Conservation (phyloP, 2,329 filamentous ascomycete genomes). For the Calonectria pauciramosa region DNA sequence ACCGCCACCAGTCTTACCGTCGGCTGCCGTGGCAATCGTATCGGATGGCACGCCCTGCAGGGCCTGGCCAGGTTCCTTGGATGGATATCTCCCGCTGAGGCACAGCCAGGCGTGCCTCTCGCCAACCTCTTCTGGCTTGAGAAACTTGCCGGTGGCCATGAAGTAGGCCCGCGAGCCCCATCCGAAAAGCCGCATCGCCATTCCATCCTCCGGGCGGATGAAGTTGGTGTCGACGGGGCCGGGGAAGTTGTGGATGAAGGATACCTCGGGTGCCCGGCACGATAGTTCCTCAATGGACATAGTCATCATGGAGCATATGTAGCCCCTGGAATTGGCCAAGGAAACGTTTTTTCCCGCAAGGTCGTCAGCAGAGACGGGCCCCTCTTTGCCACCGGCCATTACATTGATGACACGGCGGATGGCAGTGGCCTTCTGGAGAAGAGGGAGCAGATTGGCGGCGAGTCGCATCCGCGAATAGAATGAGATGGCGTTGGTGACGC, state of each 20-base stretch:
- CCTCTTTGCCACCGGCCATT: conserved; percentile 41
- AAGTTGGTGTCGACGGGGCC: conserved; percentile 46
- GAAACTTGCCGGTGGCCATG: conserved; percentile 20
- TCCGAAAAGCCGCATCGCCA: conserved; percentile 34
- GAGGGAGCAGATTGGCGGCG: conserved; percentile 68
- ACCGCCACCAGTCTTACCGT: conserved; percentile 39
- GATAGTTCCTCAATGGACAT: conserved; percentile 44
- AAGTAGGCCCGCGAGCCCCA: conserved; percentile 27
- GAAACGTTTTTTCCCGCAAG: conserved; percentile 40
- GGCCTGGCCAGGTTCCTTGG: not conserved
- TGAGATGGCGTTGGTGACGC: conserved; percentile 63
- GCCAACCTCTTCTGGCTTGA: conserved; percentile 39
- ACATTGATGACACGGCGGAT: conserved; percentile 45
- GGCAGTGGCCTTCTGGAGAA: conserved; percentile 52
- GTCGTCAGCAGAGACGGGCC: conserved; percentile 38
- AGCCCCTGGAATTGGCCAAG: conserved; percentile 37
- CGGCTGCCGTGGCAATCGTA: conserved; percentile 29
- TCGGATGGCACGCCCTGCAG: not conserved
- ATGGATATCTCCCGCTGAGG: conserved; percentile 36
- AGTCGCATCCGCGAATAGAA: conserved; percentile 72
- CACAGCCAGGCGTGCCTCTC: conserved; percentile 45
- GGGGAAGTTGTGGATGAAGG: conserved; percentile 49
- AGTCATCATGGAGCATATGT: conserved; percentile 41
- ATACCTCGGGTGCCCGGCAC: conserved; percentile 38
- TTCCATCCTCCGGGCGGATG: conserved; percentile 36